Base-by-base conservation (phyloP, 805 yeast genomes). In the Tetrapisispora nanseiensis region DNA sequence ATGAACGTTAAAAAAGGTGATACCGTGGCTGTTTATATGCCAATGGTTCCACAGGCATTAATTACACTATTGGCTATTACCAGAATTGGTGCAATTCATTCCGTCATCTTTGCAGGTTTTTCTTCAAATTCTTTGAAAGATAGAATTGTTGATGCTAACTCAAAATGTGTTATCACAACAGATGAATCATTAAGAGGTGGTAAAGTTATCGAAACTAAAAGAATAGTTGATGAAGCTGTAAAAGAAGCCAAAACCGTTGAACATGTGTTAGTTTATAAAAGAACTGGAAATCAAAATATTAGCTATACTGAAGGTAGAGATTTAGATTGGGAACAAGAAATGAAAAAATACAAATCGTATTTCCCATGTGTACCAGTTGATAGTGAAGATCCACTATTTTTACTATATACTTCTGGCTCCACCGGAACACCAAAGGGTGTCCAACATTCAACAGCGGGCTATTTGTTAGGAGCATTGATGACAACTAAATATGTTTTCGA, bases 401-500 rank as follows among this genome's bases (percentile, higher is more conserved):
- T 84, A 64, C 72, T 84, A 51, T 84, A 84, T 63, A 84, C 94
- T 33, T 82, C 90, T 15, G 95, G 95, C 42, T 82, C 90, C 19
- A 84, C 95, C 11, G 95, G 95, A 49, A 78, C 83, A 48, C 95
- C 95, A 59, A 84, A 84, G 68, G 95, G 95, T 63, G 81, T 84
- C 37, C 82, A 76, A 47, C 95, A 84, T 65, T 65, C 82, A 35
- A 83, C 92, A 44, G 92, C 81, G 33, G 95, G 94, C 43, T 84
- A 78, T 61, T 66, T 84, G 47, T 68, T 84, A 45, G 82, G 84
- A 46, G 87, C 92, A 16, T 69, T 80, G 43, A 51, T 83, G 57
- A 76, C 90, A 37, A 79, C 86, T 54, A 78, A 78, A 56, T 84
- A 84, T 56, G 74, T 77, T 35, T 84, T 84, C 62, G 94, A 84